phyloP scores from a whole-genome alignment of 2,329 filamentous ascomycete genomes.

The Coniochaeta sp. region DNA sequence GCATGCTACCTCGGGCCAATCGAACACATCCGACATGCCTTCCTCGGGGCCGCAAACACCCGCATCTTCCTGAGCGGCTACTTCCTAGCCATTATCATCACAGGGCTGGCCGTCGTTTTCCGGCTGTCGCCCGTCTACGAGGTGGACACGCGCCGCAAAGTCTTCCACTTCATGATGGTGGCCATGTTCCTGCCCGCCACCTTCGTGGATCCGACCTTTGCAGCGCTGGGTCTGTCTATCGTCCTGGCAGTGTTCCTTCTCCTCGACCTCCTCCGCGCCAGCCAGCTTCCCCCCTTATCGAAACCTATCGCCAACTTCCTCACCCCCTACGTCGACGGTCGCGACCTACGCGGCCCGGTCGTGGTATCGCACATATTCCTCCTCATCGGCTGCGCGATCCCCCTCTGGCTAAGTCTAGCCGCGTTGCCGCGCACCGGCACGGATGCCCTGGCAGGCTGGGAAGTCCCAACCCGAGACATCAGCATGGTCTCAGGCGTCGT shows the following conservation, averaged over 20 bases:
- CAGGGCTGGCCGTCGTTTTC: conserved; percentile 70
- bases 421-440: conserved; percentile 52
- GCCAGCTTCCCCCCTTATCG: conserved; percentile 83
- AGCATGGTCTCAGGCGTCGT: conserved; percentile 90
- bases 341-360: conserved; percentile 87
- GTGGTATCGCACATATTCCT: conserved; percentile 96
- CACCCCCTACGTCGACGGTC: conserved; percentile 87
- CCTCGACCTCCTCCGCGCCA: conserved; percentile 82
- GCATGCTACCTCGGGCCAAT: conserved; percentile 51
- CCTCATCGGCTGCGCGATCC: conserved; percentile 89
- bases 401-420: conserved; percentile 81
- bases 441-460: conserved; percentile 63
- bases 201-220: conserved; percentile 80
- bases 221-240: conserved; percentile 70
- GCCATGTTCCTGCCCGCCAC: conserved; percentile 85
- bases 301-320: conserved; percentile 81
- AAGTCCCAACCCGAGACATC: conserved; percentile 64
- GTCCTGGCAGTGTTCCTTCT: conserved; percentile 80
- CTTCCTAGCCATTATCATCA: conserved; percentile 61
- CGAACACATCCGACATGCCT: conserved; percentile 55
- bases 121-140: conserved; percentile 70
- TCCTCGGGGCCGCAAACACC: conserved; percentile 70
- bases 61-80: conserved; percentile 72
- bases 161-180: conserved; percentile 98
- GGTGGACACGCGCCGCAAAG: conserved; percentile 91